Evolutionary conservation across 345 rosid species (phyloP).

Genomic region (Draba incana): DNA sequence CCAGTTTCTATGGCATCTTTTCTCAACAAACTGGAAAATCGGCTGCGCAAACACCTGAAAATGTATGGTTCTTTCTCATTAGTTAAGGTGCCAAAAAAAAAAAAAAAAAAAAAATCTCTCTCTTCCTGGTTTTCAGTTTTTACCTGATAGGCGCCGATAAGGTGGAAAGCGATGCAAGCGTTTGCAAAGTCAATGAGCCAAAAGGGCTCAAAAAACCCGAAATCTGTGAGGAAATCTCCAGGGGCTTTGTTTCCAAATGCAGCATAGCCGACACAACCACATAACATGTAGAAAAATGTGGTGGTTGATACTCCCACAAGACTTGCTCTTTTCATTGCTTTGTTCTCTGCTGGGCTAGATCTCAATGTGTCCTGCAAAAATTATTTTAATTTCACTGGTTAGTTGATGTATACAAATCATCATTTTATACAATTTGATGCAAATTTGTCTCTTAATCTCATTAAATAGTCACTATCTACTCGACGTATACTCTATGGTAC

Average conservation of each 20-base stretch:
- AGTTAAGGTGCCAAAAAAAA: not conserved
- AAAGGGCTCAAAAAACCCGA: constrained; percentile 89
- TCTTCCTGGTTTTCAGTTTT: not conserved
- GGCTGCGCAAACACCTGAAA: constrained; percentile 86
- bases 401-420: constrained; percentile 16
- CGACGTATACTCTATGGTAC: constrained; percentile 1
- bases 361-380: constrained; percentile 61
- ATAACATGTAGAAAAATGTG: constrained; percentile 72
- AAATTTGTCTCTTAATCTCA: not conserved
- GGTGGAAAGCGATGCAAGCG: constrained; percentile 75
- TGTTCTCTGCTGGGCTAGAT: constrained; percentile 76
- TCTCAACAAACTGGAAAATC: constrained; percentile 70
- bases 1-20: constrained; percentile 52
- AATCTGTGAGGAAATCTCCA: constrained; percentile 90
- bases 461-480: not conserved
- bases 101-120: not conserved
- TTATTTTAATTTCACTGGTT: not conserved
- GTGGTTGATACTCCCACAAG: constrained; percentile 63
- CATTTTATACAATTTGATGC: not conserved
- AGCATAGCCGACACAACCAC: constrained; percentile 84
- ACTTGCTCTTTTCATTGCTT: constrained; percentile 70
- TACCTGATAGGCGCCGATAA: constrained; percentile 91
- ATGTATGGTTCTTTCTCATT: not conserved
- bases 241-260: constrained; percentile 95
- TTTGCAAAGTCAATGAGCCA: constrained; percentile 90